Evolutionary conservation across 352 stramenopile species (phyloP).

Genomic region (Pythium phragmitis): DNA sequence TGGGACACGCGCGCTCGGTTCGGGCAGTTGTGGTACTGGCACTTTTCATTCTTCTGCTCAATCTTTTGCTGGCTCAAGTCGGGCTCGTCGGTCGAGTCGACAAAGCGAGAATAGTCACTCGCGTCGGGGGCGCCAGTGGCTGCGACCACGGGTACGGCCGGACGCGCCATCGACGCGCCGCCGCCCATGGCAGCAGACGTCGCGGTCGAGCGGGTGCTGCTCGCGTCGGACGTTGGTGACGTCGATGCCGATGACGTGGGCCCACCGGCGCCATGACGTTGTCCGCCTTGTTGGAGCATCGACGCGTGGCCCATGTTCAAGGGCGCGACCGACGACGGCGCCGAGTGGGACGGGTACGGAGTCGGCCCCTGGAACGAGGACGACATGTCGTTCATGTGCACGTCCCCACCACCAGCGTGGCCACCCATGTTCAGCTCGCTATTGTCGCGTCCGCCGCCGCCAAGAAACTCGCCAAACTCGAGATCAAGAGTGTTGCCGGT

Average conservation of each 20-base stretch:
- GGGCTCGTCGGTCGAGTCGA: conserved; percentile 40
- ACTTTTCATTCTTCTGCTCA: conserved; percentile 65
- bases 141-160: conserved; percentile 18
- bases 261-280: neutral
- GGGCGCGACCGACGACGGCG: conserved; percentile 8
- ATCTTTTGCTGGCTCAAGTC: conserved; percentile 60
- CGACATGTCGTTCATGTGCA: conserved; percentile 25
- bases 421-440: neutral
- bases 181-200: conserved; percentile 8
- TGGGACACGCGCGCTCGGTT: conserved; percentile 79
- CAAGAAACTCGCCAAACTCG: conserved; percentile 28
- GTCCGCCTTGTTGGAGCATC: conserved; percentile 7
- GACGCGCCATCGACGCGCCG: conserved; percentile 17
- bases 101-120: conserved; percentile 43
- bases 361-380: conserved; percentile 19
- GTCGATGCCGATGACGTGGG: conserved; percentile 23
- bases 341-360: conserved; percentile 13
- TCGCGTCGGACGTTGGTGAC: conserved; percentile 22
- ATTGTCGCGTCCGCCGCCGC: neutral
- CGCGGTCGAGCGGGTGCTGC: conserved; percentile 19
- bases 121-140: conserved; percentile 18
- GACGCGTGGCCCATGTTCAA: conserved; percentile 21
- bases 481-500: conserved; percentile 15
- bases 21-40: conserved; percentile 71
- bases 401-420: conserved; percentile 4